Percentiles rank a stretch among this genome's conserved stretches.
These are phyloP conservation scores for Solanum sejunctum DNA, from an alignment of 257 asterid species.

Conservation along the genomic window DNA sequence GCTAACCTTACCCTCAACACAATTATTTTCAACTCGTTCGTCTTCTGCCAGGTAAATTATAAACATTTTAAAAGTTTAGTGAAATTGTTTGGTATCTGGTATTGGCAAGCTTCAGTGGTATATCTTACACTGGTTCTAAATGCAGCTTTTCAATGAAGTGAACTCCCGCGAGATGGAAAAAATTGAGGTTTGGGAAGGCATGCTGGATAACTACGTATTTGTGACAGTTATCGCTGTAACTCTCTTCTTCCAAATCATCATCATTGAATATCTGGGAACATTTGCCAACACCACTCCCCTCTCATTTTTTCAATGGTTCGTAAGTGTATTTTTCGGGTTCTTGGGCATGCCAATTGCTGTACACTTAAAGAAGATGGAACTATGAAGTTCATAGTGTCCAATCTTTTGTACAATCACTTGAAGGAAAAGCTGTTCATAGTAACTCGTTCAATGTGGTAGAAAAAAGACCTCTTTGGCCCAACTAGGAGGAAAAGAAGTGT, in stretches of 20 bases:
- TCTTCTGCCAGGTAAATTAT: constrained; percentile 5
- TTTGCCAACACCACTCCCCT: constrained; percentile 40
- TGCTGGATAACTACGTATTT: constrained; percentile 27
- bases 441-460: background rate
- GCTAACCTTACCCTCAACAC: constrained; percentile 6
- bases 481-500: background rate
- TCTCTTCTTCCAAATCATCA: constrained; percentile 25
- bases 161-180: constrained; percentile 42
- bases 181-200: constrained; percentile 31
- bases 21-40: background rate
- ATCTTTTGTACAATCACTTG: background rate
- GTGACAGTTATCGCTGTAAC: constrained; percentile 22
- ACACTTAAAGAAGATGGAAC: constrained; percentile 9
- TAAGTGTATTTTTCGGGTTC: constrained; percentile 19
- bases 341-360: constrained; percentile 33
- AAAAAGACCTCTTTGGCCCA: background rate
- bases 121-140: background rate
- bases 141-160: constrained; percentile 36
- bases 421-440: background rate
- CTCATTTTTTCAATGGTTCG: constrained; percentile 20
- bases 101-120: background rate
- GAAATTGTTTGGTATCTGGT: background rate
- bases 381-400: background rate
- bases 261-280: constrained; percentile 30
- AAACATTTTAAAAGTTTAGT: background rate